Conservation (phyloP, 2,329 filamentous ascomycete genomes). For the Botryotinia narcissicola region DNA sequence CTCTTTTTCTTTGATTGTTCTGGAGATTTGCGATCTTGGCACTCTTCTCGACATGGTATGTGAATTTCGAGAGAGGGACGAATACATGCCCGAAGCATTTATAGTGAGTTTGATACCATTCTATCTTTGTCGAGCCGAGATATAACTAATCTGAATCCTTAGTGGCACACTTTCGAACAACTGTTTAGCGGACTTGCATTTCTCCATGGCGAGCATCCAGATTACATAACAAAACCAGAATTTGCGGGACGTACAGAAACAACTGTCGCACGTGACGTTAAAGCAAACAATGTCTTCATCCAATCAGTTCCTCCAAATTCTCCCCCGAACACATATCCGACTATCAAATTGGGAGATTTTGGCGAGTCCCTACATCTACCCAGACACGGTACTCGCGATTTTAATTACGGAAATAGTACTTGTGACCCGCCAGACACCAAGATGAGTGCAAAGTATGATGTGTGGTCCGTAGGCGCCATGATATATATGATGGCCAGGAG, state of each 20-base stretch:
- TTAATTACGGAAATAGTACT: not conserved
- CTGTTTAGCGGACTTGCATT: slow-evolving; percentile 14
- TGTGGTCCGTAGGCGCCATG: slow-evolving; percentile 5
- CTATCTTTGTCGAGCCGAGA: not conserved
- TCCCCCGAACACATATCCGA: slow-evolving; percentile 1
- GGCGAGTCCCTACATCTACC: slow-evolving; percentile 15
- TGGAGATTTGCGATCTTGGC: slow-evolving; percentile 9
- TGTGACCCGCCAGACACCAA: slow-evolving; percentile 8
- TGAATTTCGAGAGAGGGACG: accelerated
- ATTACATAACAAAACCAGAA: not conserved
- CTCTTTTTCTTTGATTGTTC: not conserved
- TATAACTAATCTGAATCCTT: not conserved
- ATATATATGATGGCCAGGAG: slow-evolving; percentile 9
- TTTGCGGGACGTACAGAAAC: not conserved
- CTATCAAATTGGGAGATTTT: slow-evolving; percentile 17
- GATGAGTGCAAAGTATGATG: slow-evolving; percentile 16
- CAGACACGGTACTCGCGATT: not conserved
- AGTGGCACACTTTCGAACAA: slow-evolving; percentile 18
- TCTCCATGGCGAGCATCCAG: slow-evolving; percentile 15
- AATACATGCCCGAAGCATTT: slow-evolving; percentile 7
- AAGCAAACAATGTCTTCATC: slow-evolving; percentile 9
- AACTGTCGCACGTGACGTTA: not conserved
- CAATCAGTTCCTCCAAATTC: not conserved
- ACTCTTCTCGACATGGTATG: not conserved
- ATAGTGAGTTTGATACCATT: not conserved